Conservation (phyloP, 2,329 filamentous ascomycete species). For the Cladosporium sp. region DNA sequence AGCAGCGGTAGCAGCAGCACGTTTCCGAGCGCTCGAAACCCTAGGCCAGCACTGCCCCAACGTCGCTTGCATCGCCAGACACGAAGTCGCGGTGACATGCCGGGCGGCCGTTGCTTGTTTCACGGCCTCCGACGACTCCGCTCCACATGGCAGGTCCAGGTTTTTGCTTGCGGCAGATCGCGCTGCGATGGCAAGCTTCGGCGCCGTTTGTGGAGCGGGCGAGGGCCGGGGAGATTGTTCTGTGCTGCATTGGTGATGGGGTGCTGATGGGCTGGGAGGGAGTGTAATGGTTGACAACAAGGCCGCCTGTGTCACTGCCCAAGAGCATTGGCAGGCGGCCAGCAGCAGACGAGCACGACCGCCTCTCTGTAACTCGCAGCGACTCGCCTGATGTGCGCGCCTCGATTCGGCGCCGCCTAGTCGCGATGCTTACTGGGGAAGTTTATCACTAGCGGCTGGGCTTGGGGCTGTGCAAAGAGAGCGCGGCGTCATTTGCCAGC, state of each 20-base stretch:
- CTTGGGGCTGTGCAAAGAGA: constrained; percentile 7
- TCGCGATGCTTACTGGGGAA: neutral
- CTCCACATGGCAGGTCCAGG: constrained; percentile 1
- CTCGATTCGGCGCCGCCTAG: too few species aligned
- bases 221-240: neutral
- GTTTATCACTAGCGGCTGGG: neutral
- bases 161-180: constrained; percentile 2
- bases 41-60: constrained; percentile 2
- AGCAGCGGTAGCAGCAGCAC: too few species aligned
- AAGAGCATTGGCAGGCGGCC: too few species aligned
- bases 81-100: neutral
- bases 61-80: neutral
- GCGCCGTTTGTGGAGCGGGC: neutral
- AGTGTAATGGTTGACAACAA: neutral
- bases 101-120: constrained; percentile 5
- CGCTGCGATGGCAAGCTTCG: neutral
- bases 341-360: too few species aligned
- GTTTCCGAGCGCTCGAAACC: too few species aligned
- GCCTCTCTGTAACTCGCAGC: too few species aligned
- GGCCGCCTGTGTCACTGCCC: too few species aligned
- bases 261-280: neutral
- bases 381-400: too few species aligned
- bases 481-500: constrained; percentile 5
- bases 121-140: neutral
- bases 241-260: neutral